Conservation (phyloP, 192 early-diverging fungal genomes). For the Umbelopsis vinacea region DNA sequence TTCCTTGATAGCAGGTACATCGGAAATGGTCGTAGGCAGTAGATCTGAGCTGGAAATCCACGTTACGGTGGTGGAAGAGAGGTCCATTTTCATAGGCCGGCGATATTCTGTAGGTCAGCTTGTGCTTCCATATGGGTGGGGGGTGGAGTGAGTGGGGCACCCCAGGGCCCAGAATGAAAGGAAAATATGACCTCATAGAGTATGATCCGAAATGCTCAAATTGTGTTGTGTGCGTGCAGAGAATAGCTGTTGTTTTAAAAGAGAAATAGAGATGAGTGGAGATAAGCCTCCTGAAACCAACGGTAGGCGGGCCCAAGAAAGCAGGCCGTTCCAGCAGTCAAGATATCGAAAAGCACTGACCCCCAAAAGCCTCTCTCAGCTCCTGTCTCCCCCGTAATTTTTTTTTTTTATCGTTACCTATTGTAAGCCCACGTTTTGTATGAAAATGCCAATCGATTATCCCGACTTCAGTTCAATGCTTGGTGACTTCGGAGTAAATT, state of each 20-base stretch:
- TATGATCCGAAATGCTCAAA: conserved; percentile 22
- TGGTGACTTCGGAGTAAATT: conserved; percentile 7
- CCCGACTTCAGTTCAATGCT: not conserved
- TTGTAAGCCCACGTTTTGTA: conserved; percentile 18
- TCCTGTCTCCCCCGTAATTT: not conserved
- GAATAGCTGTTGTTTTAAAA: not conserved
- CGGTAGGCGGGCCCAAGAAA: no score
- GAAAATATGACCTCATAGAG: conserved; percentile 17
- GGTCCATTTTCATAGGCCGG: conserved; percentile 5
- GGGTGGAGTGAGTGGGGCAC: not conserved
- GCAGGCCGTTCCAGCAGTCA: not conserved
- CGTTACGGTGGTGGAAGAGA: not conserved
- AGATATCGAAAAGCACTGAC: conserved; percentile 22
- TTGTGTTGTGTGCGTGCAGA: not conserved
- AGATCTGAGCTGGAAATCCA: conserved; percentile 8
- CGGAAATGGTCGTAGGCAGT: conserved; percentile 18
- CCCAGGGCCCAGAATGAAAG: conserved; percentile 21
- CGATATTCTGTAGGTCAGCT: not conserved
- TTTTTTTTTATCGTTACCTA: conserved; percentile 1
- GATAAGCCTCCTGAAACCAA: conserved; percentile 19
- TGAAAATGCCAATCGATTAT: conserved; percentile 15
- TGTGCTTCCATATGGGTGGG: not conserved
- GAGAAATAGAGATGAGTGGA: conserved; percentile 10
- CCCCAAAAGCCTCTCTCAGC: conserved; percentile 17
- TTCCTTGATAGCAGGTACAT: not conserved